Evolutionary conservation across 345 rosid genomes (phyloP).

Genomic region (Eucalyptus guilfoylei): DNA sequence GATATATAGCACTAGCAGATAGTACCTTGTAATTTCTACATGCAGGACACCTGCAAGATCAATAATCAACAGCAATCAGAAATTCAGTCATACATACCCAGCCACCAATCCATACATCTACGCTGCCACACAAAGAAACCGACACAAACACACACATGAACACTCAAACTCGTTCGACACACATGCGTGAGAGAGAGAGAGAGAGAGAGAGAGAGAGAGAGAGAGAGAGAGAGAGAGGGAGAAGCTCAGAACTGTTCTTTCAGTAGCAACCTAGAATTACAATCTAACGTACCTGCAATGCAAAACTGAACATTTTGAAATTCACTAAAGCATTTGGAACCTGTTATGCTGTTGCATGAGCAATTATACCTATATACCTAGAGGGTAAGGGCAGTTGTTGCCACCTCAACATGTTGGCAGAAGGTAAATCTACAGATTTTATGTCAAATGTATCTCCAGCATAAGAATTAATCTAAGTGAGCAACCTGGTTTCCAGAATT

Average conservation of each 20-base stretch:
- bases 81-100: neutral
- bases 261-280: neutral
- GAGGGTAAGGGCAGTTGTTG: neutral
- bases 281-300: neutral
- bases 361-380: neutral
- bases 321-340: neutral
- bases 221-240: too few species aligned
- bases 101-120: neutral
- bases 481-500: neutral
- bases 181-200: neutral
- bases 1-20: neutral
- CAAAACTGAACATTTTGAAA: neutral
- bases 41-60: constrained; percentile 87
- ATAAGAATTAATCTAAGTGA: neutral
- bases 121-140: neutral
- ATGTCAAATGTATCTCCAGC: neutral
- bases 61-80: neutral
- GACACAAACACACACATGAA: neutral
- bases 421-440: neutral
- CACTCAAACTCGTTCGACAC: neutral
- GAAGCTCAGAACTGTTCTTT: neutral
- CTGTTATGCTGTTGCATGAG: neutral
- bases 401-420: neutral
- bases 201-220: neutral
- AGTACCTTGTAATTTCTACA: constrained; percentile 97